Evolutionary conservation across 495 filamentous ascomycete genomes (phyloP).

Genomic region (Peziza echinospora): DNA sequence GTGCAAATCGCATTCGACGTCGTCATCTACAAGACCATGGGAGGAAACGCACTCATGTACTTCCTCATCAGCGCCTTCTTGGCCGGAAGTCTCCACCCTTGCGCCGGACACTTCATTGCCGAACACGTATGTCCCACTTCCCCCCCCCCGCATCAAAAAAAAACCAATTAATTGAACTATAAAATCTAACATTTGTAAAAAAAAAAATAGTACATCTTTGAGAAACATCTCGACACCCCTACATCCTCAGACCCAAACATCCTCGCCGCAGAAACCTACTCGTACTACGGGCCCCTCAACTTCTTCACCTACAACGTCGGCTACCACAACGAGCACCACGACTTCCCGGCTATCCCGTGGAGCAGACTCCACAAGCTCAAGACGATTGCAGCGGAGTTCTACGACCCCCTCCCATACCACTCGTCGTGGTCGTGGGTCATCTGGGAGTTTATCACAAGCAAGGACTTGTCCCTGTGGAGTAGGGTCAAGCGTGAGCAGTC

Average conservation of each 20-base stretch:
- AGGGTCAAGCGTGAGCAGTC: constrained; percentile 81
- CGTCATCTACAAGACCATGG: constrained; percentile 32
- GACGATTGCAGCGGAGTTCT: constrained; percentile 77
- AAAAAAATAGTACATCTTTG: constrained; percentile 56
- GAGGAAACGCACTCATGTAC: constrained; percentile 47
- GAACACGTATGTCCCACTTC: constrained; percentile 40
- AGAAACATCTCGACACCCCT: constrained; percentile 25
- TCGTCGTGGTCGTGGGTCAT: constrained; percentile 80
- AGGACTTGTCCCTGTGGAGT: constrained; percentile 68
- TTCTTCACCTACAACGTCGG: constrained; percentile 91
- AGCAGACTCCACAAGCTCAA: constrained; percentile 54
- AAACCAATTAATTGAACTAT: background rate
- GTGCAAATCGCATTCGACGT: constrained; percentile 62
- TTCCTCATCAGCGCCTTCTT: constrained; percentile 73
- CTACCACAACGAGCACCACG: constrained; percentile 94
- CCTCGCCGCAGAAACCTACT: constrained; percentile 80
- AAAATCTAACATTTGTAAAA: background rate
- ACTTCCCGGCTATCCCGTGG: constrained; percentile 95
- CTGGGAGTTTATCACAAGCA: constrained; percentile 84
- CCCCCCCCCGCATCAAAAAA: background rate
- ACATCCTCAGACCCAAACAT: constrained; percentile 26
- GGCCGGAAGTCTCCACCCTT: constrained; percentile 81
- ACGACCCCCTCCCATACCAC: constrained; percentile 67
- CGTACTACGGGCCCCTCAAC: constrained; percentile 89
- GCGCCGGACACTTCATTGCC: constrained; percentile 94